Evolutionary conservation across 2,329 filamentous ascomycete species (phyloP), one percentile per base, ranked within the genome.

Genomic region (Triangularia verruculosa): DNA sequence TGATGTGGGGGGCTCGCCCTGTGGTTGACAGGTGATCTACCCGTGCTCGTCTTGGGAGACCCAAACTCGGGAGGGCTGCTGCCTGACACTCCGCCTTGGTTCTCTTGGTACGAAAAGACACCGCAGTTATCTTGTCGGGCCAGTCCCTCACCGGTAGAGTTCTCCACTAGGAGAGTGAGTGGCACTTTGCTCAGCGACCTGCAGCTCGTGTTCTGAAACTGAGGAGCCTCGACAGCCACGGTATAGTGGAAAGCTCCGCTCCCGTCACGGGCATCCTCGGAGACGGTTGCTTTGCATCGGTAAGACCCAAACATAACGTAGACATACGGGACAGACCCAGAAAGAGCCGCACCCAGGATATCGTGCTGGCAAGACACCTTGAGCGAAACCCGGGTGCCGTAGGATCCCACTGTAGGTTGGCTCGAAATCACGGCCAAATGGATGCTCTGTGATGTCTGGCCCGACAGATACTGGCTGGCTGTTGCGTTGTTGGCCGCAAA

Each of bases 281-380:
- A 82, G 24, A 93, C 81, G 62, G 88, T 83, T 63, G 88, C 88
- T 61, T 86, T 81, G 75, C 88, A 89, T 74, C 88, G 88, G 71
- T 90, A 86, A n/a, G 84, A 82, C n/a, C 92, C 92, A 76, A 97
- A 96, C 55, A 88, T 84, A 61, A 97, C 77, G 67, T 87, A 58
- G 81, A 81, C 1, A 83, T 79, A 13, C 34, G 34, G 34, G 8
- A 7, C 13, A 39, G 34, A 39, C 3, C 34, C 34, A 64, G 82
- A 20, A 73, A 66, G 59, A 30, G 1, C 63, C 17, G 34, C 34
- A 13, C 34, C 61, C 7, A 82, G 77, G 65, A 96, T 78, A 72
- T 96, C 89, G 78, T 91, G 91, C 65, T 88, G 83, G 52, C 90
- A 89, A 59, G 88, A 87, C 28, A 96, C 84, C 73, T 91, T 89